Evolutionary conservation across 345 rosid genomes (phyloP), one percentile per base, ranked within the genome.

Genomic region (Turnera subulata): DNA sequence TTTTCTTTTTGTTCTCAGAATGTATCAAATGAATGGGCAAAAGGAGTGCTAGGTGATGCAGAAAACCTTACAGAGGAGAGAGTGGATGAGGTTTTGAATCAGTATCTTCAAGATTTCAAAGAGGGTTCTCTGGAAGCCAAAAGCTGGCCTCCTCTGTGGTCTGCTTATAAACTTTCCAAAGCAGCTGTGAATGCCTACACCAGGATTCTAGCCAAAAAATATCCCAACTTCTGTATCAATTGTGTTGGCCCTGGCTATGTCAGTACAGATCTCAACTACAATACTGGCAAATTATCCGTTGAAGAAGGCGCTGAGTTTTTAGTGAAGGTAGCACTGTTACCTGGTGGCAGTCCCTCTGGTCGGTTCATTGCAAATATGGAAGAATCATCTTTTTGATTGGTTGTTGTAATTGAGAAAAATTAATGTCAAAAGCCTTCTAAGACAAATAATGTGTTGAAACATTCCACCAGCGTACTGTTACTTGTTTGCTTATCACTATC

Each of bases 161-260:
- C 79, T 2, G 77, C 75, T 5, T 74, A 72, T 22, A 47, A 1
- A 0, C 38, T 78, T 22, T 61, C 71, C 1, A 79, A 72, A 58
- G 69, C 75, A 3, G 63, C 73, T 6, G 1, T 69, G 55, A 79
- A 69, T 16, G 74, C 78, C 15, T 70, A 66, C 67, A 69, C 80
- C 2, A 72, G 76, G 61, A 52, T 79, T 48, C 56, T 75, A 13
- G 76, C 83, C 37, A 63, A 53, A 49, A 79, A 55, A 43, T 43
- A 64, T 16, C 66, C 65, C 1, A 48, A 29, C 17, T 48, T 75
- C 58, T 18, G 35, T 33, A 47, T 72, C 50, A 78, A 78, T 56
- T 56, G 61, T 6, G 74, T 72, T 14, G 57, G 72, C 50, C 80
- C 78, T 4, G 80, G 78, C 14, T 69, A 26, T 40, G 57, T 65